Percentiles rank a stretch among this genome's conserved stretches.
These are phyloP conservation scores for Linum lewisii DNA, from an alignment of 345 rosid species.

Conservation along the genomic window DNA sequence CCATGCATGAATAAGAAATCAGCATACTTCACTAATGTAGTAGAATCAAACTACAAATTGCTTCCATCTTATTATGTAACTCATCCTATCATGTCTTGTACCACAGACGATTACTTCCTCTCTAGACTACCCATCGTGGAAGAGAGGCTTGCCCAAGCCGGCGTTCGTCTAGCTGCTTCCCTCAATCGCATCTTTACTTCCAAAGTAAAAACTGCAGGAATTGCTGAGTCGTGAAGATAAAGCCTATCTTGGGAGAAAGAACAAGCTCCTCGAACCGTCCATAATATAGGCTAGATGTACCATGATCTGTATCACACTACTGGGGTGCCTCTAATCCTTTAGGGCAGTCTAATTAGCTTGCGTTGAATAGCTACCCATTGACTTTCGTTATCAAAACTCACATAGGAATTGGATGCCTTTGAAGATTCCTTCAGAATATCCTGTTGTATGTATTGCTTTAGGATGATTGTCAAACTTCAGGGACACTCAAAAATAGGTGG, in stretches of 20 bases:
- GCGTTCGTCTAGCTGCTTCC: conserved; percentile 70
- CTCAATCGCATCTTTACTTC: conserved; percentile 69
- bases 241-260: background rate
- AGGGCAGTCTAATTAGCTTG: background rate
- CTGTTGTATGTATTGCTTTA: conserved; percentile 12
- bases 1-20: too few relatives aligned
- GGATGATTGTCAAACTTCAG: conserved; percentile 13
- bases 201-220: conserved; percentile 25
- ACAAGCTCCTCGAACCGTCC: background rate
- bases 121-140: conserved; percentile 75
- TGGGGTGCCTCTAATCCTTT: background rate
- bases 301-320: background rate
- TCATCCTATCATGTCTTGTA: conserved; percentile 6
- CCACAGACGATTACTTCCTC: conserved; percentile 61
- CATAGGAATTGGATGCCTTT: background rate
- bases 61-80: background rate
- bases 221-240: conserved; percentile 28
- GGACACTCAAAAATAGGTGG: conserved; percentile 13
- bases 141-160: conserved; percentile 77
- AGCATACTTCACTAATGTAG: background rate
- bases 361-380: background rate
- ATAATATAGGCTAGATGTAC: background rate
- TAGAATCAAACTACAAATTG: background rate
- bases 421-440: conserved; percentile 25
- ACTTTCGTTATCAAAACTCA: conserved; percentile 19